Percentiles rank a stretch among this genome's conserved stretches.
Evolutionary conservation across 768 basidiomycete species (phyloP).

Genomic region (Leccinum fibrillosum): DNA sequence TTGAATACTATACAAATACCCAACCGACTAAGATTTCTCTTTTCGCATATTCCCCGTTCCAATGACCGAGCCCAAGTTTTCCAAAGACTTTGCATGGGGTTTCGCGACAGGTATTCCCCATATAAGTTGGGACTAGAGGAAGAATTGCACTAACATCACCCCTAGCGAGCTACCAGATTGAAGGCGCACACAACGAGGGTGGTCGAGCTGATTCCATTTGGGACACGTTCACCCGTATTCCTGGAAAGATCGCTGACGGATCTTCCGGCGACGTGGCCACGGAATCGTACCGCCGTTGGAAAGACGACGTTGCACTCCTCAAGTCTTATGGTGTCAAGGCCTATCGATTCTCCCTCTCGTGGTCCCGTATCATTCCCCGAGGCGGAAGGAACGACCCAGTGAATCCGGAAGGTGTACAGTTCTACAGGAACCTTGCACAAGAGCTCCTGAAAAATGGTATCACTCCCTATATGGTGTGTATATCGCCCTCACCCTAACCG

Average conservation of each 20-base stretch:
- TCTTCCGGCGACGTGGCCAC: slow-evolving; percentile 68
- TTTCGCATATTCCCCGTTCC: background rate
- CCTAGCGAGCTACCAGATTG: slow-evolving; percentile 71
- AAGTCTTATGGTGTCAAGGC: slow-evolving; percentile 63
- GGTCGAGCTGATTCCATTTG: slow-evolving; percentile 73
- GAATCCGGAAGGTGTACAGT: slow-evolving; percentile 67
- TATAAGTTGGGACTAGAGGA: background rate
- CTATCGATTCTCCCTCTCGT: slow-evolving; percentile 78
- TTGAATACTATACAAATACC: background rate
- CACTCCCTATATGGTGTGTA: slow-evolving; percentile 61
- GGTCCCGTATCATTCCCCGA: slow-evolving; percentile 75
- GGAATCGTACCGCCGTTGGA: slow-evolving; percentile 71
- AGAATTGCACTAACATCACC: background rate
- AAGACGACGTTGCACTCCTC: slow-evolving; percentile 64
- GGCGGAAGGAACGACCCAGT: slow-evolving; percentile 72
- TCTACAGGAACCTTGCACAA: slow-evolving; percentile 72
- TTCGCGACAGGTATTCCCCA: slow-evolving; percentile 4
- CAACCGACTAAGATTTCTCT: background rate
- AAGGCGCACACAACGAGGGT: slow-evolving; percentile 60
- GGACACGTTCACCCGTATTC: slow-evolving; percentile 70
- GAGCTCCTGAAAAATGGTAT: slow-evolving; percentile 63
- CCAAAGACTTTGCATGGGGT: slow-evolving; percentile 2
- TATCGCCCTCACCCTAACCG: background rate
- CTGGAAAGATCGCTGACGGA: slow-evolving; percentile 72
- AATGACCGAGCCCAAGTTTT: background rate